Evolutionary conservation across 352 stramenopile genomes (phyloP).

Genomic region (Globisporangium perplexum): DNA sequence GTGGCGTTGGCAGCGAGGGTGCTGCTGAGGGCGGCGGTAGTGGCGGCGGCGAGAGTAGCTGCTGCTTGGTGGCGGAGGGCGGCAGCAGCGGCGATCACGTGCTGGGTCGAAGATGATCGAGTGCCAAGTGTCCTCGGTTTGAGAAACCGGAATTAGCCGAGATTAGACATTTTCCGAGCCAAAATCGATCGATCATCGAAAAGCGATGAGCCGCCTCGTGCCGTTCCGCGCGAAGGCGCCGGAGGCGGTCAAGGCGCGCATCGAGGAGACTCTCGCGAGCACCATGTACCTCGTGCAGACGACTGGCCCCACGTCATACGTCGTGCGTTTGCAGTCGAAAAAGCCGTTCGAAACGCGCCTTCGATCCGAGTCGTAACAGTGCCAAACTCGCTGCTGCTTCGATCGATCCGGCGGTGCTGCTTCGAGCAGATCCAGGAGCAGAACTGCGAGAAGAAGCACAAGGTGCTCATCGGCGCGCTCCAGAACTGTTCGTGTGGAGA

Average conservation of each 20-base stretch:
- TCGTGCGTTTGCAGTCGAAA: constrained; percentile 30
- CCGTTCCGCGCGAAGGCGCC: constrained; percentile 58
- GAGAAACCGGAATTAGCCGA: too few species aligned
- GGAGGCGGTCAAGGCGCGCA: constrained; percentile 36
- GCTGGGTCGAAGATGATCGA: too few species aligned
- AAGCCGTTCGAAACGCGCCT: too few species aligned
- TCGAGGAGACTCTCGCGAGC: constrained; percentile 52
- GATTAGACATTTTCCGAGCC: too few species aligned
- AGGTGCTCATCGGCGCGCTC: constrained; percentile 66
- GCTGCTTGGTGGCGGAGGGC: too few species aligned
- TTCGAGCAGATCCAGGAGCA: constrained; percentile 65
- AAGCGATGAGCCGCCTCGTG: constrained; percentile 54
- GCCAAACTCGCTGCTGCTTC: too few species aligned
- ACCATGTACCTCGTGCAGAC: constrained; percentile 85
- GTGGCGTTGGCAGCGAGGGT: neutral
- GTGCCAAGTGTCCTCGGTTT: too few species aligned
- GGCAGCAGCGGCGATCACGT: too few species aligned
- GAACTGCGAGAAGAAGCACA: constrained; percentile 63
- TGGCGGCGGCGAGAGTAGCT: neutral
- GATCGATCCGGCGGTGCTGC: too few species aligned
- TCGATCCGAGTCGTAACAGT: neutral
- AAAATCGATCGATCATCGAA: too few species aligned
- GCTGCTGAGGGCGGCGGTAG: neutral
- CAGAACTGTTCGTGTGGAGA: constrained; percentile 75
- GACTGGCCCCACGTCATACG: constrained; percentile 67